Conservation (phyloP, 176 grass and related monocot species). For the Aegilops tauschii region DNA sequence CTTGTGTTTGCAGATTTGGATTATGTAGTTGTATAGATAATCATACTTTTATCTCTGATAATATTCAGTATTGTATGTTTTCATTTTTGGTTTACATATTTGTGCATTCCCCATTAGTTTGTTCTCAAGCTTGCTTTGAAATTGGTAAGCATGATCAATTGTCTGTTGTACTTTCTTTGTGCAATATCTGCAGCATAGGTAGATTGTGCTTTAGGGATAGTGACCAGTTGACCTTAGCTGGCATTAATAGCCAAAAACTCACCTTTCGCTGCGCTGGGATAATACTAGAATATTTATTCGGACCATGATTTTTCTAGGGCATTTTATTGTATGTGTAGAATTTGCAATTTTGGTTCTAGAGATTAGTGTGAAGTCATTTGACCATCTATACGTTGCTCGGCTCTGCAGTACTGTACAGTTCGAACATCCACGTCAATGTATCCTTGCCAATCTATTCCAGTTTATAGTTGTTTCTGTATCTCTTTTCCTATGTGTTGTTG, state of each 20-base stretch:
- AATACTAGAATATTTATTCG: not conserved
- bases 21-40: not conserved
- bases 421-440: not conserved
- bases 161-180: not conserved
- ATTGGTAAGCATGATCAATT: not conserved
- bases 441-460: not conserved
- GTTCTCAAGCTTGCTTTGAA: not conserved
- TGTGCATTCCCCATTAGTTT: conserved; percentile 11
- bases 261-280: not conserved
- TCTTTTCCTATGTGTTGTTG: conserved; percentile 3
- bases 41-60: not conserved
- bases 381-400: not conserved
- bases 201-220: not conserved
- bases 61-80: not conserved
- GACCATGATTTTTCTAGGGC: not conserved
- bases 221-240: not conserved
- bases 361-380: not conserved
- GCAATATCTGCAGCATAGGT: not conserved
- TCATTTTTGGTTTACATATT: conserved; percentile 3
- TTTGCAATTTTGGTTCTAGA: not conserved
- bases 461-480: not conserved
- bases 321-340: not conserved
- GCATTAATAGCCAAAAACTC: not conserved
- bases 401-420: not conserved
- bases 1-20: conserved; percentile 24